Evolutionary conservation across 1,139 yeast genomes (phyloP), one percentile per base, ranked within the genome.

Genomic region (Sugiyamaella xylanicola): DNA sequence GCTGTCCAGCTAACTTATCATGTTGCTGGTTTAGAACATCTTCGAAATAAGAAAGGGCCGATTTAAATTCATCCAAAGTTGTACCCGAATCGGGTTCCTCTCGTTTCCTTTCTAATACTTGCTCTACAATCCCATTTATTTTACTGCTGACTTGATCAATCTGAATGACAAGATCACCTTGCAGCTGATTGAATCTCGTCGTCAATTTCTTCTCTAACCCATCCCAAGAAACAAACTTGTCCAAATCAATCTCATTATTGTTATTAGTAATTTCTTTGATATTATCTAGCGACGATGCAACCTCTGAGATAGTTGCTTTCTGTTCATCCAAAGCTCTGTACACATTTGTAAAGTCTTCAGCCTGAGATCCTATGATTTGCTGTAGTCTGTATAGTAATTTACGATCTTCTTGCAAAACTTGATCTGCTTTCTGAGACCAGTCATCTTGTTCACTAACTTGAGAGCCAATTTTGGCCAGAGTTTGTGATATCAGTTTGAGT

Each of bases 341-440:
- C n/a, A 56, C 29, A 40, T 46, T 49, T 13, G 43, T 49, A 16
- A 56, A 35, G 17, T 56, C 58, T 19, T 53, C 58, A 27, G 54
- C 41, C 41, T 53, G 56, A 11, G 48, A 36, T n/a, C 53, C 41
- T n/a, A 42, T 43, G 4, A 52, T 37, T 27, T 46, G 46, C 21
- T 52, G 54, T 7, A 52, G 35, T 19, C 41, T 40, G 15, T 21
- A 42, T 13, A 53, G 32, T 5, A 35, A 25, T 37, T 48, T 45
- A 4, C 37, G 56, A 40, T 52, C 46, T 16, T 48, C 49, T 27
- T 37, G 54, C 9, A 50, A n/a, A 2, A 50, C 45, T 17, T 36
- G 19, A 39, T 56, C 58, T 22, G 53, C 54, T 20, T 45, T 46
- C 44, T 32, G 45, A 8, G 56, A 39, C 58, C 58, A 56, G n/a